These are phyloP conservation scores for Pyricularia sp. DNA, from an alignment of 2,329 filamentous ascomycete species.

Conservation along the genomic window DNA sequence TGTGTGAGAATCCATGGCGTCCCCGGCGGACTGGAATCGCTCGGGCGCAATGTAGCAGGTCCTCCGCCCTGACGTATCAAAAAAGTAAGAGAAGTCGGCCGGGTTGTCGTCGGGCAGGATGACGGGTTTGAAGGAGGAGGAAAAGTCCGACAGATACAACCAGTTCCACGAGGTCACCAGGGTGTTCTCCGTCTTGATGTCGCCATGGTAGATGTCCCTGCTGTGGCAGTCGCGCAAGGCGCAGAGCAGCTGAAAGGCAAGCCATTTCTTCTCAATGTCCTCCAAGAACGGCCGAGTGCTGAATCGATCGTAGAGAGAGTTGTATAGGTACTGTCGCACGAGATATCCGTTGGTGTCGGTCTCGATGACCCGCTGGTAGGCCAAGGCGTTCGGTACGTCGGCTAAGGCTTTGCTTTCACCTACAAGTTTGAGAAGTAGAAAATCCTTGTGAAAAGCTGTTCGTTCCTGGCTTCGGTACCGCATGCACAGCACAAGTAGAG, in stretches of 20 bases:
- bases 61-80: slow-evolving; percentile 79
- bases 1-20: slow-evolving; percentile 46
- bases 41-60: slow-evolving; percentile 95
- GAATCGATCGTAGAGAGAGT: slow-evolving; percentile 90
- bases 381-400: slow-evolving; percentile 80
- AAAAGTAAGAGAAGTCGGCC: slow-evolving; percentile 94
- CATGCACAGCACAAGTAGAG: not conserved
- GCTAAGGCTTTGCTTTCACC: slow-evolving; percentile 68
- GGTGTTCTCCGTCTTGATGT: slow-evolving; percentile 97
- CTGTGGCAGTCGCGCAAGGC: slow-evolving; percentile 85
- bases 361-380: slow-evolving; percentile 83
- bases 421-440: slow-evolving; percentile 19
- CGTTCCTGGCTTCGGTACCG: not conserved
- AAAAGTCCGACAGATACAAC: slow-evolving; percentile 97
- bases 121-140: slow-evolving; percentile 86
- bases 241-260: slow-evolving; percentile 89
- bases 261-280: slow-evolving; percentile 97
- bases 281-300: slow-evolving; percentile 94
- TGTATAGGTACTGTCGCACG: slow-evolving; percentile 89
- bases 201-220: slow-evolving; percentile 83
- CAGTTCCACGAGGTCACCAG: slow-evolving; percentile 99
- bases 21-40: slow-evolving; percentile 63
- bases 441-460: not conserved
- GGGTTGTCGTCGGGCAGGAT: slow-evolving; percentile 93
- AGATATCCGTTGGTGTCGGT: slow-evolving; percentile 86